phyloP scores from a whole-genome alignment of 371 early-diverging fungal species.

The Mucor velutinosus region DNA sequence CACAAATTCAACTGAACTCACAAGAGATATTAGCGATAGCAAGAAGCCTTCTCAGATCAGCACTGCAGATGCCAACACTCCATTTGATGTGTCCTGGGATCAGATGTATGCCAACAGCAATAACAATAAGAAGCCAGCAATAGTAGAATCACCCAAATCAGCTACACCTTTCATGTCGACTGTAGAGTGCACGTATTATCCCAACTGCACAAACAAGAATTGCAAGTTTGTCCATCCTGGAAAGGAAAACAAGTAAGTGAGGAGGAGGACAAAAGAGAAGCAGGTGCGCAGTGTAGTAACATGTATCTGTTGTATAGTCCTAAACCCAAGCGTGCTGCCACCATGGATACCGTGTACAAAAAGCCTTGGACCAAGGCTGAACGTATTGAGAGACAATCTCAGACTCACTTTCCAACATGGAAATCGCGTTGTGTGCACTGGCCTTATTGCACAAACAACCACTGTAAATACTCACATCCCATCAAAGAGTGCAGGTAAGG shows the following conservation, averaged over 20 bases:
- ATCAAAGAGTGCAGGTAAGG: constrained; percentile 54
- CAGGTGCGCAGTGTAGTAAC: background rate
- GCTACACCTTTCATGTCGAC: background rate
- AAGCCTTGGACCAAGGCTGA: constrained; percentile 35
- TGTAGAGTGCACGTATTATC: constrained; percentile 54
- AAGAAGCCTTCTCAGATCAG: background rate
- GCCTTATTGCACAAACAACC: constrained; percentile 64
- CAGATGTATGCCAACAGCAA: background rate
- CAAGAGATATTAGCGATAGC: background rate
- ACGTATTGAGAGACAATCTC: constrained; percentile 42
- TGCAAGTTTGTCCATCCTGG: constrained; percentile 59
- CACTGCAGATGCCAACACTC: background rate
- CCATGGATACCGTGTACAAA: constrained; percentile 8
- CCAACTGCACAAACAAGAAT: constrained; percentile 60
- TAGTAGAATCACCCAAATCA: background rate
- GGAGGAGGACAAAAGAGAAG: too few relatives aligned
- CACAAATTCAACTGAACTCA: background rate
- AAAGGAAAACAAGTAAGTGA: constrained; percentile 48
- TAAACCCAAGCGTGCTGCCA: constrained; percentile 7
- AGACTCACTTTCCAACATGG: constrained; percentile 38
- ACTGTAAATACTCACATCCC: constrained; percentile 63
- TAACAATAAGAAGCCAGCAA: background rate
- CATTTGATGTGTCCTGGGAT: constrained; percentile 1
- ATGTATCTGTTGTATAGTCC: background rate
- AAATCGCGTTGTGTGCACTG: constrained; percentile 59